Base-by-base conservation (phyloP, 345 rosid species). In the Iberis pinnata region DNA sequence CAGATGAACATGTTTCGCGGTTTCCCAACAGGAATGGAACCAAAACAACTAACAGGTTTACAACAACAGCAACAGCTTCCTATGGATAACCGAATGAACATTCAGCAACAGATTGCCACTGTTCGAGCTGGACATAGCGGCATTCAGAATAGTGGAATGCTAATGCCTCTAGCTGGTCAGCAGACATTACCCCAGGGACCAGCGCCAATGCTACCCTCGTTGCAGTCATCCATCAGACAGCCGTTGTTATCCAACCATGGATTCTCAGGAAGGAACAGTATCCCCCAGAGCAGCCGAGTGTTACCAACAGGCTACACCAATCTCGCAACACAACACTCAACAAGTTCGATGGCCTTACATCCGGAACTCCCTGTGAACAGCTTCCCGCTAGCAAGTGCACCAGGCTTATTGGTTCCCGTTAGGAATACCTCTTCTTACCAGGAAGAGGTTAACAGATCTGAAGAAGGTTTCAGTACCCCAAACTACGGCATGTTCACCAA, bases 1-100 rank as follows among this genome's bases (percentile, higher is more conserved):
- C 72, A 47, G 36, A 54, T 61, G 67, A 78, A 82, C 67, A 76
- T 80, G 52, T 80, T 85, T 58, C 89, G 78, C 40, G 89, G 95
- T 70, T 72, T 85, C 24, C 87, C 89, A 0, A 82, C 86, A 8
- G 63, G 72, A 31, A 76, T 79, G 79, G 83, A 83, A 58, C 73
- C 80, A 0, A 71, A 75, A 68, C 81, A 80, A 57, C 84, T 78
- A 9, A 69, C 65, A 3, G 66, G 76, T 64, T 60, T 82, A 67
- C 86, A 73, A 24, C 81, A 82, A 44, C 65, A 80, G 42, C 80
- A n/a, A n/a, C n/a, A n/a, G n/a, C n/a, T n/a, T 49, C 60, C 72
- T 49, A n/a, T 68, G 44, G 62, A 62, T 35, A 55, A 37, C 41
- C 27, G 72, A 53, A 48, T 61, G 67, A 61, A 63, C 41, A 49